phyloP scores from a whole-genome alignment of 331 rosid genomes.

The Ulmus americana region DNA sequence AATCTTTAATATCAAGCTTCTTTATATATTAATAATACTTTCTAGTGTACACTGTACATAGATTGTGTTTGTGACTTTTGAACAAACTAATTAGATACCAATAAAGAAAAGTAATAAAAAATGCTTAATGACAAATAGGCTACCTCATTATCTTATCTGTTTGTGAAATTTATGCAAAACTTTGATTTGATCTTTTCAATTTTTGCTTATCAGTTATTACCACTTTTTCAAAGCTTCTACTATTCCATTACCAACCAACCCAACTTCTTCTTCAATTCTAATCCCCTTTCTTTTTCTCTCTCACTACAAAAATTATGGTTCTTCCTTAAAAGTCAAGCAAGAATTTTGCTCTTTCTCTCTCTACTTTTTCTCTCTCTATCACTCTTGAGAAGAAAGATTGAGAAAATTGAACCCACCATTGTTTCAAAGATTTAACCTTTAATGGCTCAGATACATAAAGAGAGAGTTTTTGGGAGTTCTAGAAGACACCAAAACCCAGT shows the following conservation, averaged over 20 bases:
- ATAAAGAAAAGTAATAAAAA: not conserved
- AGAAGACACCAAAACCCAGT: constrained; percentile 31
- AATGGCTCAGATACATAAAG: constrained; percentile 48
- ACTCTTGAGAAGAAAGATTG: constrained; percentile 14
- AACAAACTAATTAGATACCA: not conserved
- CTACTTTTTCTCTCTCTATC: constrained; percentile 17
- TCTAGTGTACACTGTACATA: too few species aligned
- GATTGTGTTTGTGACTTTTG: not conserved
- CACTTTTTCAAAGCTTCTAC: not conserved
- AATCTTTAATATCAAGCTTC: not conserved
- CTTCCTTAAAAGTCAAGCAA: constrained; percentile 54
- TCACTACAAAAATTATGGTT: constrained; percentile 6
- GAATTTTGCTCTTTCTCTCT: constrained; percentile 22
- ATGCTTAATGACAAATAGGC: not conserved
- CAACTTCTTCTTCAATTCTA: not conserved
- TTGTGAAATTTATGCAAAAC: not conserved
- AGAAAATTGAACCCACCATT: constrained; percentile 17
- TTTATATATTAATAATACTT: too few species aligned
- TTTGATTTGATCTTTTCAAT: not conserved
- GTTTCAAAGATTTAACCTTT: constrained; percentile 15
- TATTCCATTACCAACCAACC: not conserved
- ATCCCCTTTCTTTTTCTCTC: not conserved
- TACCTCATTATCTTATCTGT: not conserved
- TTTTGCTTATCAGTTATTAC: not conserved
- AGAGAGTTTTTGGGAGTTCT: constrained; percentile 38